Evolutionary conservation across 306 rosid genomes (phyloP).

Genomic region (Purshia tridentata): DNA sequence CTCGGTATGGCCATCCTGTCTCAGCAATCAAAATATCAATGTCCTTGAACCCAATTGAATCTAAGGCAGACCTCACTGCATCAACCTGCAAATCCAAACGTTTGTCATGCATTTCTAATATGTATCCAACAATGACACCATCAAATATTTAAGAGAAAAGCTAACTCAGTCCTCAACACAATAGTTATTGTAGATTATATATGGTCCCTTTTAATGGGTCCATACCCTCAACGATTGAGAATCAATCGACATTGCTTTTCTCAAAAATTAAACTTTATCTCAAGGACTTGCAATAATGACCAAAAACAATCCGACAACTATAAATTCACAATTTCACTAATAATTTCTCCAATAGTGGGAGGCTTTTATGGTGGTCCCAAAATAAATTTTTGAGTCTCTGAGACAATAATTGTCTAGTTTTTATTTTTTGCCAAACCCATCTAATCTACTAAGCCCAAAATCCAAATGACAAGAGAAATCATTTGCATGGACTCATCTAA

Average conservation of each 20-base stretch:
- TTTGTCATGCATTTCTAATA: neutral
- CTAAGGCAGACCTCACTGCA: conserved; percentile 76
- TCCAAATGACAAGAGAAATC: conserved; percentile 28
- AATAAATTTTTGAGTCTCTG: neutral
- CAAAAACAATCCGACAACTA: neutral
- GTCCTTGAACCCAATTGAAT: conserved; percentile 55
- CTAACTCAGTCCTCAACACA: no score
- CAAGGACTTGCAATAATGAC: neutral
- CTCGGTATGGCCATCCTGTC: conserved; percentile 90
- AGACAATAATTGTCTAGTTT: neutral
- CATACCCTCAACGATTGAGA: no score
- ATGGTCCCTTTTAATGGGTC: no score
- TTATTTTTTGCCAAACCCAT: neutral
- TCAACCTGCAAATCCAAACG: conserved; percentile 61
- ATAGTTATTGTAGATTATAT: no score
- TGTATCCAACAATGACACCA: neutral
- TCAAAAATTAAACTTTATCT: neutral
- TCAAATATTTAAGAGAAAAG: no score
- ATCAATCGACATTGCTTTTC: neutral
- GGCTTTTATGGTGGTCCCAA: conserved; percentile 13
- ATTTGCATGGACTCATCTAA: conserved; percentile 33
- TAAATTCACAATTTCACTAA: neutral
- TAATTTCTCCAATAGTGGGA: conserved; percentile 4
- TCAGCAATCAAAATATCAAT: conserved; percentile 79
- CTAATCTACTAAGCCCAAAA: conserved; percentile 14